Evolutionary conservation across 768 basidiomycete species (phyloP), one percentile per base, ranked within the genome.

Genomic region (Flagelloscypha sp.): DNA sequence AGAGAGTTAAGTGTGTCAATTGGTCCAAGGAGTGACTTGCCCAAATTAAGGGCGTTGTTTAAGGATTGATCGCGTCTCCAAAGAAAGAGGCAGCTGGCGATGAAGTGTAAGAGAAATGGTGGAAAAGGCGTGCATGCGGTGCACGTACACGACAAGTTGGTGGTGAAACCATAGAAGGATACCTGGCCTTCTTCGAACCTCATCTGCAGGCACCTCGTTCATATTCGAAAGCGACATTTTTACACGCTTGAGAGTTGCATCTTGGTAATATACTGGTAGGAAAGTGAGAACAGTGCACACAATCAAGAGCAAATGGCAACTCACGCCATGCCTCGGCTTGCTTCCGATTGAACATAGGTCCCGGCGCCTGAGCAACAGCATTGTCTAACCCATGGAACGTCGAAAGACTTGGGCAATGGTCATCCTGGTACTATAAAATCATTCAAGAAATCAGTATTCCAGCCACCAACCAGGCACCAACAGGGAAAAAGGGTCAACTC

Each of bases 241-340:
- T 30, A 78, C 73, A 24, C 73, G 70, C 42, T 70, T 63, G n/a
- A 82, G 69, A 20, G 84, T 70, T 24, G 72, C 73, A 19, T 68
- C 69, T 46, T 84, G 81, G 47, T 85, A 79, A 42, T 65, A 70
- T 9, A 86, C 83, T 85, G 44, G 23, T 27, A 11, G n/a, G 4
- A 37, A 33, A 31, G 41, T 12, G 22, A 35, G 21, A 16, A 20
- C 35, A 37, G 19, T 35, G 23, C 31, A 29, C 29, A 22, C 19
- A 27, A 39, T 7, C 7, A 29, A 24, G 31, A 30, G 8, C 25
- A 8, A 19, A 15, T 24, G 21, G 24, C 12, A 6, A 76, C 83
- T 54, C 56, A 87, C 84, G 62, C 84, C 84, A 87, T 47, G 86
- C 80, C 45, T 81, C 75, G 0, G 79, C 76, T 40, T 84, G 79